Percentiles rank a stretch among this genome's conserved stretches.
Conservation (phyloP, 1,284 basidiomycete species). For the Polyporus tsugae region DNA sequence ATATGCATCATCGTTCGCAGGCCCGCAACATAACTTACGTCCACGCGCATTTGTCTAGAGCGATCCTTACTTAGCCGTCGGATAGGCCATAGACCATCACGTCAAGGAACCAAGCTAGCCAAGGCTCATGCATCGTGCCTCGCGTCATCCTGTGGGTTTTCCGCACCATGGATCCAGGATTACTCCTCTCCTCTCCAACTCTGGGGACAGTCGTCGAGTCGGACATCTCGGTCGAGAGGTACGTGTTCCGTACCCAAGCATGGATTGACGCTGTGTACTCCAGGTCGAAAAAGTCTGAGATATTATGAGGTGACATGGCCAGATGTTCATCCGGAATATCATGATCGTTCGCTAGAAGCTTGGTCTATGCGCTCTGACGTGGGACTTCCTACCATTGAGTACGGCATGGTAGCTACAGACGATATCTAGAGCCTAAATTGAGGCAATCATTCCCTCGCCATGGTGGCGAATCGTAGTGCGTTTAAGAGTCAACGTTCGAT, state of each 20-base stretch:
- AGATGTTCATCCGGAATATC: no score
- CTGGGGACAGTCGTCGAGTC: background rate
- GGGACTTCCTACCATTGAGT: background rate
- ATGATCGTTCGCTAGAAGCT: background rate
- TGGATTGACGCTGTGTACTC: background rate
- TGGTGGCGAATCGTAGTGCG: background rate
- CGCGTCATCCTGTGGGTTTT: background rate
- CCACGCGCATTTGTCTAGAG: background rate
- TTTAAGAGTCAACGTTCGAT: background rate
- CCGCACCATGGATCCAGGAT: background rate
- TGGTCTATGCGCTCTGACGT: background rate
- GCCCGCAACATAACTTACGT: background rate
- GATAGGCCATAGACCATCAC: background rate
- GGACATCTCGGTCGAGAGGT: background rate
- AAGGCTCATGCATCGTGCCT: background rate
- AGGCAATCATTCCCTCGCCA: background rate
- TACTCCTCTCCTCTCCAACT: background rate
- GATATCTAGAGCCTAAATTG: background rate
- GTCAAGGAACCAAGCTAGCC: background rate
- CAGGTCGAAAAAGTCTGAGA: background rate
- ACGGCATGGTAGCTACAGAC: slow-evolving; percentile 1
- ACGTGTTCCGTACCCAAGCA: background rate
- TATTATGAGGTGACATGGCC: no score
- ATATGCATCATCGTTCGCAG: background rate
- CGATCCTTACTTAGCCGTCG: background rate